Percentiles rank a stretch among this genome's conserved stretches.
Evolutionary conservation across 192 early-diverging fungal genomes (phyloP).

Genomic region (Backusella tuberculispora): DNA sequence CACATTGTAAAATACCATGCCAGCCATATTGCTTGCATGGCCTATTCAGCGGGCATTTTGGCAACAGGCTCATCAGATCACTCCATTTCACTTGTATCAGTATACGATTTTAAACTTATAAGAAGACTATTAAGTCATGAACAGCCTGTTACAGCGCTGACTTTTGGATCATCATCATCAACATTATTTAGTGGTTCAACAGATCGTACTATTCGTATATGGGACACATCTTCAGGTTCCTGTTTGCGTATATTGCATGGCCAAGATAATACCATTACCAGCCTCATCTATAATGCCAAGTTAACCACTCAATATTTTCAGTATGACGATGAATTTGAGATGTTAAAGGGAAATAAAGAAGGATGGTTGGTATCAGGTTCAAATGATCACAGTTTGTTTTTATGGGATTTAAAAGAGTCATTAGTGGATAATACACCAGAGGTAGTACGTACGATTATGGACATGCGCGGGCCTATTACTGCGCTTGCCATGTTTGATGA

Average conservation of each 20-base stretch:
- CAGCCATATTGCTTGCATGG: constrained; percentile 20
- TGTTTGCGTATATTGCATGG: constrained; percentile 22
- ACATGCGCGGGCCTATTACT: constrained; percentile 18
- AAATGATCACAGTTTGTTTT: constrained; percentile 22
- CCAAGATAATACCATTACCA: constrained; percentile 23
- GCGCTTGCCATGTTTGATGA: constrained; percentile 21
- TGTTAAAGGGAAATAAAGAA: background rate
- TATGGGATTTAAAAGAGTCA: constrained; percentile 17
- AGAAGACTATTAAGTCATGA: constrained; percentile 13
- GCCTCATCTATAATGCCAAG: background rate
- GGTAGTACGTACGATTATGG: constrained; percentile 17
- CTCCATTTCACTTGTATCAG: background rate
- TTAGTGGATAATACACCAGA: background rate
- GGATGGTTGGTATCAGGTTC: constrained; percentile 24
- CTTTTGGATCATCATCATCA: background rate
- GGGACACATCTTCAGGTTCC: constrained; percentile 4
- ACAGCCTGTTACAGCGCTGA: constrained; percentile 15
- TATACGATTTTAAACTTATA: background rate
- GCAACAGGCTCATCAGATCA: constrained; percentile 25
- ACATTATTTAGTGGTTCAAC: constrained; percentile 21
- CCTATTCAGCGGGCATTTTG: background rate
- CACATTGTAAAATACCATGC: background rate
- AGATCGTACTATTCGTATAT: constrained; percentile 23
- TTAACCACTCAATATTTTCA: background rate
- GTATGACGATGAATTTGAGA: background rate